Percentiles rank a stretch among this genome's conserved stretches.
These are phyloP conservation scores for Jatropha podagrica DNA, from an alignment of 441 rosid genomes.

Conservation along the genomic window DNA sequence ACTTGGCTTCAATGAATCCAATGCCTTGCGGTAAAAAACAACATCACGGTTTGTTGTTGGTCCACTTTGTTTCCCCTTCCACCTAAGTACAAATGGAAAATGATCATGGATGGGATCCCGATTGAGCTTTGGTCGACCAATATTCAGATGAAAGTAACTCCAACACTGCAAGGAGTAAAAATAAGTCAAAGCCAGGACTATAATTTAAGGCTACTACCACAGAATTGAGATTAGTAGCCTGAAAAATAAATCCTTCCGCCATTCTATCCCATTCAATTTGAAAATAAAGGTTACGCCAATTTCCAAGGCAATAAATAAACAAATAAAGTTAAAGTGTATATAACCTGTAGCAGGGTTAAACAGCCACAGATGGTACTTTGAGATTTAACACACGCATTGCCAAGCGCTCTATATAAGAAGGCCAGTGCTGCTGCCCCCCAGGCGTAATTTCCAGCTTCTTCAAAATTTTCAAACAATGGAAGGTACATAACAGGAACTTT, in stretches of 20 bases:
- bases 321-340: conserved; percentile 15
- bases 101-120: conserved; percentile 77
- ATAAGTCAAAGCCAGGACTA: conserved; percentile 25
- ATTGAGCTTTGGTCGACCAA: conserved; percentile 89
- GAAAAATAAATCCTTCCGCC: conserved; percentile 5
- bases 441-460: conserved; percentile 78
- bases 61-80: conserved; percentile 98
- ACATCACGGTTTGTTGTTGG: conserved; percentile 95
- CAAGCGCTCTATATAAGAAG: conserved; percentile 93
- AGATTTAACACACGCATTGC: conserved; percentile 94
- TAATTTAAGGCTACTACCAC: conserved; percentile 3
- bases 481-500: conserved; percentile 99
- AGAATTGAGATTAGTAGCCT: neutral
- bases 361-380: conserved; percentile 98
- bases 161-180: conserved; percentile 63
- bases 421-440: conserved; percentile 98
- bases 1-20: conserved; percentile 71
- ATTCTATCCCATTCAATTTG: neutral
- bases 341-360: conserved; percentile 85
- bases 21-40: conserved; percentile 80
- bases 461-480: conserved; percentile 81
- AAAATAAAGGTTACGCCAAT: conserved; percentile 9
- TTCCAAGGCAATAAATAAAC: conserved; percentile 1
- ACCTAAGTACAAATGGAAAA: conserved; percentile 84
- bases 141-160: conserved; percentile 93